Evolutionary conservation across 805 yeast genomes (phyloP).

Genomic region (Pichia manshurica): DNA sequence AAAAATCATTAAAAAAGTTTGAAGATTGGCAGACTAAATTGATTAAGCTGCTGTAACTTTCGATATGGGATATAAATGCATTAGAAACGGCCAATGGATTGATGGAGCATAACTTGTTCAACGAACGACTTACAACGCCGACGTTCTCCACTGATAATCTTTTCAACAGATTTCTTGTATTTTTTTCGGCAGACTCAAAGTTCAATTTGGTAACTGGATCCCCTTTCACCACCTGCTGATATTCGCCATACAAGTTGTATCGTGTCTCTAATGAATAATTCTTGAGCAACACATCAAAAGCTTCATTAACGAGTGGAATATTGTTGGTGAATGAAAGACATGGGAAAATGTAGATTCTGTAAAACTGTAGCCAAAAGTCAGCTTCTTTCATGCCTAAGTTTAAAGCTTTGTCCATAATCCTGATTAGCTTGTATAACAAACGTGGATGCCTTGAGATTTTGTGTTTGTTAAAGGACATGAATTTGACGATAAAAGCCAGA

Average conservation of each 20-base stretch:
- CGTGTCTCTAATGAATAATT: conserved; percentile 56
- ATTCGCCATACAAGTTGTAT: conserved; percentile 76
- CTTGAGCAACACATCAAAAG: conserved; percentile 45
- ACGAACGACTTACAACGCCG: conserved; percentile 59
- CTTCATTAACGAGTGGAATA: conserved; percentile 54
- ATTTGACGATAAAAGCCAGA: conserved; percentile 31
- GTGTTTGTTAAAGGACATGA: conserved; percentile 51
- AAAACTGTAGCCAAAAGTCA: conserved; percentile 51
- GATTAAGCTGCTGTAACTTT: conserved; percentile 84
- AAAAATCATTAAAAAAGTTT: conserved; percentile 62
- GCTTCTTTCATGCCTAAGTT: conserved; percentile 9
- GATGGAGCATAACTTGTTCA: conserved; percentile 65
- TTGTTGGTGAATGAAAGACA: conserved; percentile 49
- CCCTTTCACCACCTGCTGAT: conserved; percentile 52
- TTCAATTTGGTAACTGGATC: conserved; percentile 50
- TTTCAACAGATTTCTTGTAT: conserved; percentile 72
- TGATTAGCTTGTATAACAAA: conserved; percentile 53
- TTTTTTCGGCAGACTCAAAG: conserved; percentile 64
- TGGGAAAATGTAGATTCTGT: conserved; percentile 64
- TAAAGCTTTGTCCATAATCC: conserved; percentile 39
- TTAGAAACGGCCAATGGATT: conserved; percentile 77
- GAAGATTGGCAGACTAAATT: conserved; percentile 76
- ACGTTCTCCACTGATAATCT: conserved; percentile 78
- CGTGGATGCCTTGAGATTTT: conserved; percentile 42
- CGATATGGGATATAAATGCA: conserved; percentile 73